Evolutionary conservation across 345 rosid species (phyloP), one percentile per base, ranked within the genome.

Genomic region (Diplotaxis tenuifolia): DNA sequence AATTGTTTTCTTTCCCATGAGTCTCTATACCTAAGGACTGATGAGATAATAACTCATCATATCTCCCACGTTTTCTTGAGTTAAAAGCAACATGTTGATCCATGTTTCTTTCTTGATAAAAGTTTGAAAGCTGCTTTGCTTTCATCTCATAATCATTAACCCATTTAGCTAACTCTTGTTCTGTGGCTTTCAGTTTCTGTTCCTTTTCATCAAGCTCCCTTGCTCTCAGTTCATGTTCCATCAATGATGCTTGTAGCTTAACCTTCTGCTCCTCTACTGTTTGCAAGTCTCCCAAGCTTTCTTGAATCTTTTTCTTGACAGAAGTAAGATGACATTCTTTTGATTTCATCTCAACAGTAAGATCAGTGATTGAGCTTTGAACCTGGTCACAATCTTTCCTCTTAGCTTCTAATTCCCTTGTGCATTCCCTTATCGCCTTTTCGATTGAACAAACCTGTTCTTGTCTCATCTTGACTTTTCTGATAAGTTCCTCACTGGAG

Each of bases 1-100:
- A 53, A 12, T 9, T 11, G 10, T 72, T 72, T 9, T 55, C 75
- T 59, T 67, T 63, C 59, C 61, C 76, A 62, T 15, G 55, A 55
- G 57, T 62, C 67, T 67, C 73, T 31, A 58, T 21, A 63, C 58
- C 21, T 32, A 53, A 67, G 71, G 31, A 58, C 72, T 71, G 67
- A 73, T 71, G 67, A 73, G 79, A 66, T 20, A 68, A 31, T 55
- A 65, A 32, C 58, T 78, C 70, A 42, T 62, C 75, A 64, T 31
- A 78, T 40, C 71, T 68, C 45, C 57, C 82, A 67, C 70, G 60
- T 72, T 70, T 56, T 10, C 18, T 56, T 7, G 32, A 56, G 61
- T 56, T 56, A 23, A 63, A 61, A 64, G 82, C 59, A 71, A 36
- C 56, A 14, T 16, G 22, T 50, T 72, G 74, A 55, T 73, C 76